Base-by-base conservation (phyloP, 345 rosid species). In the Linum usitatissimum region DNA sequence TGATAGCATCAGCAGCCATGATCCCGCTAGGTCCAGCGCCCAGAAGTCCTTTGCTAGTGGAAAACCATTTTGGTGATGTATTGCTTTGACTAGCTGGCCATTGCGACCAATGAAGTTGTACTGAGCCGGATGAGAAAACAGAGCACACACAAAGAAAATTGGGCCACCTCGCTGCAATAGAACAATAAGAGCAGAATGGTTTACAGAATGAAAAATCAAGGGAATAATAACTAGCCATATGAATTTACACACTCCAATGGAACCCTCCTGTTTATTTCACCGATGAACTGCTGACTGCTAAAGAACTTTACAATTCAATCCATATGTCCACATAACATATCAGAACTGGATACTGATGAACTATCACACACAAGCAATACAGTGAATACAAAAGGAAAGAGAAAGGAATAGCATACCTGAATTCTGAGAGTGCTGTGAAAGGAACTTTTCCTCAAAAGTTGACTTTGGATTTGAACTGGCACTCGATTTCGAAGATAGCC, bases 21-120 rank as follows among this genome's bases (percentile, higher is more conserved):
- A 93, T 93, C 48, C 99, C 97, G 75, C 99, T 90, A 68, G 99
- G 99, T 38, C 99, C 99, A 55, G 99, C 97, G 73, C 99, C 99
- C 84, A 93, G 76, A 60, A 93, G 90, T 66, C 95, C 99, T 80
- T 86, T 93, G 82, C 86, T 86, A n/a, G 99, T 86, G 81, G 73
- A 77, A 81, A 93, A 93, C 99, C 99, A 93, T 76, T 79, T 86
- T 18, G 82, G 83, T 6, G 79, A 68, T 60, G 83, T 67, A 75
- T 78, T 73, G 77, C 75, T 82, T 73, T 81, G 97, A 84, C 78
- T 78, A 57, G 91, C 82, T 67, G 97, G 95, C 97, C 98, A 83
- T 59, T 89, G 96, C 39, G 97, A 86, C 97, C 99, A 93, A 75
- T 87, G 95, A 70, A 93, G 91, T 67, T 93, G 99, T 72, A 93